Base-by-base conservation (phyloP, 2,329 filamentous ascomycete genomes). In the Orbilia javanica region DNA sequence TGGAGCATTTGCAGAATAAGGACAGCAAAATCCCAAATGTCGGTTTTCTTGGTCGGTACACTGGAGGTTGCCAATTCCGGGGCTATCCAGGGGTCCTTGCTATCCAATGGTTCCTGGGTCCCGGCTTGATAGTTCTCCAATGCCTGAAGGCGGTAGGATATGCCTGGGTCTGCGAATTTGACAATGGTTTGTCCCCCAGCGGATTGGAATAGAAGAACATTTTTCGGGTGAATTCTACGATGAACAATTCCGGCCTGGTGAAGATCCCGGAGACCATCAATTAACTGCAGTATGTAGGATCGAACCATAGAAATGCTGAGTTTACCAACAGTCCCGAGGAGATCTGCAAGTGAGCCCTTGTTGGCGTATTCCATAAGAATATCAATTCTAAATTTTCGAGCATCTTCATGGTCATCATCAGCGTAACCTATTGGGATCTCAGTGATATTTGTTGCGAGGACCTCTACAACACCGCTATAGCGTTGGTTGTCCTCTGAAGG, bases 1-100 rank as follows among this genome's bases (percentile, higher is more conserved):
- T 97, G 95, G 2, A 96, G 88, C 93, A 98, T 97, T 83, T 99
- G 95, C 44, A 97, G 84, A 81, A 97, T 92, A 4, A 97, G 89
- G 31, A 97, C 89, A 3, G 96, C 96, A 81, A 99, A 90, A 80
- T 97, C 93, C 96, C 96, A 99, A 7, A 98, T 89, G 83, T 98
- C 96, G 0, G 93, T 93, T 83, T 97, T 97, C 81, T 88, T 88
- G 0, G 88, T 90, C 85, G 91, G 87, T 18, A 66, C 34, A 15
- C 31, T 77, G 1, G 73, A 77, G 22, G 66, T 25, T 15, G 44
- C n/a, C 20, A 77, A 22, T 27, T 77, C 73, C 31, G 73, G 73
- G 15, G 73, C 73, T 27, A 46, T 11, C 73, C 73, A 77, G n/a
- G 29, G 48, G n/a, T 39, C 62, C 13, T 27, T 77, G 10, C 39